Conservation (phyloP, 1,284 basidiomycete genomes). For the Somion occarium region DNA sequence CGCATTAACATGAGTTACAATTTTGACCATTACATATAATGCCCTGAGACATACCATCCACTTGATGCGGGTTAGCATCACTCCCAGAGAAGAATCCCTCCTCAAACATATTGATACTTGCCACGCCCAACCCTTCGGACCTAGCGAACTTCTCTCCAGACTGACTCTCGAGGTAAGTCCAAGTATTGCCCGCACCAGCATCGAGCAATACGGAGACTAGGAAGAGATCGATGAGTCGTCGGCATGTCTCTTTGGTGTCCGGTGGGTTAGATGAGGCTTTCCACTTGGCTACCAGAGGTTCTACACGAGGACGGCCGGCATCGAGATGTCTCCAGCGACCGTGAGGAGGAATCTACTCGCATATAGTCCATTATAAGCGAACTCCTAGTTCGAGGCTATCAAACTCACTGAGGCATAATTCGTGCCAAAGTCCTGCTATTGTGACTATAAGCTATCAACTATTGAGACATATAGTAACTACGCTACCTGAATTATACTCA, state of each 20-base stretch:
- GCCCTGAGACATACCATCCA: slow-evolving; percentile 58
- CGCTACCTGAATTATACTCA: slow-evolving; percentile 71
- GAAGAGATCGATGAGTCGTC: slow-evolving; percentile 85
- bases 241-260: slow-evolving; percentile 58
- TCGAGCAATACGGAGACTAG: slow-evolving; percentile 92
- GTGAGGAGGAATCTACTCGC: slow-evolving; percentile 76
- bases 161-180: slow-evolving; percentile 70
- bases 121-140: slow-evolving; percentile 91
- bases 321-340: slow-evolving; percentile 91
- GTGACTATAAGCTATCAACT: background rate
- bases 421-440: slow-evolving; percentile 77
- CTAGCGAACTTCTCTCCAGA: slow-evolving; percentile 62
- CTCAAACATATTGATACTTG: slow-evolving; percentile 87
- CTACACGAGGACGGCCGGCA: slow-evolving; percentile 57
- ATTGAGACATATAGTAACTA: slow-evolving; percentile 1
- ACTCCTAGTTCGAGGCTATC: slow-evolving; percentile 3
- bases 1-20: slow-evolving; percentile 3
- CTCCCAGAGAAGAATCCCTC: slow-evolving; percentile 79
- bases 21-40: slow-evolving; percentile 8
- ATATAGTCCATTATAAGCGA: slow-evolving; percentile 1
- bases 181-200: slow-evolving; percentile 85
- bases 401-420: slow-evolving; percentile 57
- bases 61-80: slow-evolving; percentile 57
- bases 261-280: slow-evolving; percentile 40
- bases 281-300: slow-evolving; percentile 57